Evolutionary conservation across 495 filamentous ascomycete genomes (phyloP).

Genomic region (Penicillium ochrochloron): DNA sequence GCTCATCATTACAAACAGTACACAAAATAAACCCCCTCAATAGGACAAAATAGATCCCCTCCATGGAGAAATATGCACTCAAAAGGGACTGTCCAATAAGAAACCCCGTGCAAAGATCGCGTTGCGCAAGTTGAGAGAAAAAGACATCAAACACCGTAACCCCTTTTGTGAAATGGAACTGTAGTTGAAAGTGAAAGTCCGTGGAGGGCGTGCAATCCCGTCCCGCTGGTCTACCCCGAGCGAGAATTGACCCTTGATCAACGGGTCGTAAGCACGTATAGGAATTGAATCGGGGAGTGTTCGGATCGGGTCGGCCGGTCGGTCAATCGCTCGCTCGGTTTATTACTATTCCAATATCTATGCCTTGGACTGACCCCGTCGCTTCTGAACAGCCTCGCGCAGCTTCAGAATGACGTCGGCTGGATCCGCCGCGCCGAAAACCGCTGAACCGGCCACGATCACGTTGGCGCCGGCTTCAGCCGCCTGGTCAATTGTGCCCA

Average conservation of each 20-base stretch:
- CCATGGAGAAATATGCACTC: not conserved
- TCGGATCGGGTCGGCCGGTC: not conserved
- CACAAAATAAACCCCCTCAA: constrained; percentile 2
- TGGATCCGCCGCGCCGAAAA: constrained; percentile 91
- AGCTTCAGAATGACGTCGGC: constrained; percentile 80
- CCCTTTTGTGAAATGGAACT: constrained; percentile 23
- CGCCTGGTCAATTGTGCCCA: constrained; percentile 89
- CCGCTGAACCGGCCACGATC: constrained; percentile 95
- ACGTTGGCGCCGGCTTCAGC: constrained; percentile 97
- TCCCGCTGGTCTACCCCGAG: not conserved
- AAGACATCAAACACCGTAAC: constrained; percentile 28
- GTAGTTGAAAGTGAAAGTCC: not conserved
- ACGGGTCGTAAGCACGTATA: not conserved
- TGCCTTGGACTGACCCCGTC: constrained; percentile 28
- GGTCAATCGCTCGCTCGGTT: not conserved
- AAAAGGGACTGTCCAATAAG: constrained; percentile 11
- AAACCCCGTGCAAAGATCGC: not conserved
- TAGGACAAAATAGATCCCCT: not conserved
- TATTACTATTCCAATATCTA: not conserved
- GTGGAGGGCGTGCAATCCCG: not conserved
- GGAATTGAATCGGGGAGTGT: not conserved
- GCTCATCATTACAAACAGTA: constrained; percentile 30
- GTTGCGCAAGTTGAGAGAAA: not conserved
- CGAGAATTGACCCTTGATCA: not conserved
- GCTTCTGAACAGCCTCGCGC: constrained; percentile 75